Conservation (phyloP, 2,329 filamentous ascomycete genomes). For the Xylaria polymorpha region DNA sequence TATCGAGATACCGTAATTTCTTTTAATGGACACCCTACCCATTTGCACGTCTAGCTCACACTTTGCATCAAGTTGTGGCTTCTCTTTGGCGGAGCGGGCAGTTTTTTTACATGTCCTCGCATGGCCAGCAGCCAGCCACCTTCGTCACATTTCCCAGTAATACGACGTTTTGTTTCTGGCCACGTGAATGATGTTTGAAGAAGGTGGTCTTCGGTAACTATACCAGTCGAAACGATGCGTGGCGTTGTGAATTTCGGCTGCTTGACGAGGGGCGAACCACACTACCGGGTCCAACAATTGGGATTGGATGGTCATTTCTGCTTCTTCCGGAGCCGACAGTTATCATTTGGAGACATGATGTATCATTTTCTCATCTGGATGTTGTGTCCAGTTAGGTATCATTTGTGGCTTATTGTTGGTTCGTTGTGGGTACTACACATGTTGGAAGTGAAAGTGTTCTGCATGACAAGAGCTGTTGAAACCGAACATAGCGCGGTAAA, state of each 20-base stretch:
- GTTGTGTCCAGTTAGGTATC: conserved; percentile 10
- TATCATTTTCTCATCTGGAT: conserved; percentile 15
- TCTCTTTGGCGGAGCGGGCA: background rate
- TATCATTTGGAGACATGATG: background rate
- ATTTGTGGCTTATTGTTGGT: conserved; percentile 16
- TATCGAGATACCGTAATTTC: background rate
- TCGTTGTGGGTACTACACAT: conserved; percentile 1
- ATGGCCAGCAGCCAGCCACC: conserved; percentile 8
- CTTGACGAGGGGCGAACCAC: conserved; percentile 28
- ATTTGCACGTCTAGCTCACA: background rate
- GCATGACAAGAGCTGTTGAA: conserved; percentile 14
- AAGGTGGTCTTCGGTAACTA: conserved; percentile 11
- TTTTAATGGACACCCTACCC: background rate
- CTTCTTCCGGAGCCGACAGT: conserved; percentile 6
- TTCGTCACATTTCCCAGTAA: conserved; percentile 7
- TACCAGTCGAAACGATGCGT: conserved; percentile 17
- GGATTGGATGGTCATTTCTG: conserved; percentile 27
- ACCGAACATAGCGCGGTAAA: conserved; percentile 21
- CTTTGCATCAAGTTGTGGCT: background rate
- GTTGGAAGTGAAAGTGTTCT: conserved; percentile 10
- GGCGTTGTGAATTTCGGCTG: conserved; percentile 15
- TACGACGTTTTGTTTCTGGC: background rate
- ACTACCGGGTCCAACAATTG: conserved; percentile 26
- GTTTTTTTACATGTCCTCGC: conserved; percentile 2
- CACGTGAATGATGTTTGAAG: conserved; percentile 11